Conservation (phyloP, 768 basidiomycete species). For the Suillus variegatus region DNA sequence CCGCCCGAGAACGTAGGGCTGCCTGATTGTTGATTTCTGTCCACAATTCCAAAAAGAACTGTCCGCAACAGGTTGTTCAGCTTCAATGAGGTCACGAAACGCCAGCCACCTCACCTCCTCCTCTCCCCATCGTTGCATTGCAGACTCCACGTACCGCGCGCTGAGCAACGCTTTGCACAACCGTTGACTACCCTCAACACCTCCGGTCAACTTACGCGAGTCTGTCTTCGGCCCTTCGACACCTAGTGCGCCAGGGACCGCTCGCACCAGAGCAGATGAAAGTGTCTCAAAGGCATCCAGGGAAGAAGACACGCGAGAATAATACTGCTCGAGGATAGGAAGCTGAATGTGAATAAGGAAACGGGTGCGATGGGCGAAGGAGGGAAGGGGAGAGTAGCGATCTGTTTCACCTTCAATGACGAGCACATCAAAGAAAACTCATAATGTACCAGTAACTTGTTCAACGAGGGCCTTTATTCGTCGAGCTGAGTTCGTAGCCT, state of each 20-base stretch:
- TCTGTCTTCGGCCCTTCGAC: constrained; percentile 48
- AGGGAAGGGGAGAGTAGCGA: constrained; percentile 88
- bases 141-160: constrained; percentile 67
- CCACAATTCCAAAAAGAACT: constrained; percentile 96
- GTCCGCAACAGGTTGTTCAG: constrained; percentile 8
- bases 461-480: constrained; percentile 84
- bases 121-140: constrained; percentile 85
- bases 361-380: constrained; percentile 70
- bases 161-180: constrained; percentile 87
- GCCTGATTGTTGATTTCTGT: constrained; percentile 68
- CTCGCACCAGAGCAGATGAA: constrained; percentile 83
- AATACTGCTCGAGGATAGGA: constrained; percentile 79
- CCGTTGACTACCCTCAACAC: constrained; percentile 80
- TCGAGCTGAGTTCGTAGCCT: constrained; percentile 82
- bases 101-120: constrained; percentile 66
- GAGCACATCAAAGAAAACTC: background rate
- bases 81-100: constrained; percentile 4
- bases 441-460: constrained; percentile 78
- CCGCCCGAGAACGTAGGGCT: constrained; percentile 55
- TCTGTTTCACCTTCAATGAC: constrained; percentile 45
- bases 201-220: constrained; percentile 69
- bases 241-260: constrained; percentile 88
- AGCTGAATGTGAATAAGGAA: constrained; percentile 88
- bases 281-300: constrained; percentile 94
- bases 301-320: constrained; percentile 75